Base-by-base conservation (phyloP, 805 yeast species). In the Kodamaea fukazawae region DNA sequence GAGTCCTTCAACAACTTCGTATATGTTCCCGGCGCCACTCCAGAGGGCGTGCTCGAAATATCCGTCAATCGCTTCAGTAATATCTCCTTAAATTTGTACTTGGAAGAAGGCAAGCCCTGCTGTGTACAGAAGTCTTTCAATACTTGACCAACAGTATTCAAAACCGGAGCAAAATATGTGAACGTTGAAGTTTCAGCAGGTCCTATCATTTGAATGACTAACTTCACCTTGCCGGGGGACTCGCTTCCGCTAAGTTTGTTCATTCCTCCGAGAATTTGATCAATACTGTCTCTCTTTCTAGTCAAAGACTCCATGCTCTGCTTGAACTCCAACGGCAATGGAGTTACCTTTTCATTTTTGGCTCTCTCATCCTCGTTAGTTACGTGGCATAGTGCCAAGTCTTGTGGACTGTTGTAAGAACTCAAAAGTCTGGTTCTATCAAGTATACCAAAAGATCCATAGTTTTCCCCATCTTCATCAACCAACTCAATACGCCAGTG, bases 401-500 rank as follows among this genome's bases (percentile, higher is more conserved):
- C 96, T 48, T 81, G 86, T 4, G 73, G 71, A 40, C 81, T 83
- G 16, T 88, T 86, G 57, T 88, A 86, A 0, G 91, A 78, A 2
- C 79, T 67, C 18, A 93, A 67, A 3, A 67, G 51, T 38, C 90
- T 69, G 0, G 76, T 71, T 47, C 97, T 67, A 32, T 84, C 91
- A 40, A 93, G 65, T 1, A 90, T 78, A 1, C 98, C 98, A 66
- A 93, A 90, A 38, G 88, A 86, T 49, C 95, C 99, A 39, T 87
- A 89, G 28, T 86, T 82, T 36, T 95, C 96, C 6, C 91, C 91
- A 56, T 90, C 97, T 36, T 91, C 98, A 57, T 93, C 99, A 1
- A 85, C 89, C 15, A 91, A 70, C 42, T 85, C 85, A 25, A 91
- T 54, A 39, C 82, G 72, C 93, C 95, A 88, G 43, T 62, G 60